A percentile compares a stretch with the other conserved stretches of the same genome.
These are phyloP conservation scores for Angomonas ambiguus DNA, from an alignment of 208 protist genomes.

Conservation along the genomic window DNA sequence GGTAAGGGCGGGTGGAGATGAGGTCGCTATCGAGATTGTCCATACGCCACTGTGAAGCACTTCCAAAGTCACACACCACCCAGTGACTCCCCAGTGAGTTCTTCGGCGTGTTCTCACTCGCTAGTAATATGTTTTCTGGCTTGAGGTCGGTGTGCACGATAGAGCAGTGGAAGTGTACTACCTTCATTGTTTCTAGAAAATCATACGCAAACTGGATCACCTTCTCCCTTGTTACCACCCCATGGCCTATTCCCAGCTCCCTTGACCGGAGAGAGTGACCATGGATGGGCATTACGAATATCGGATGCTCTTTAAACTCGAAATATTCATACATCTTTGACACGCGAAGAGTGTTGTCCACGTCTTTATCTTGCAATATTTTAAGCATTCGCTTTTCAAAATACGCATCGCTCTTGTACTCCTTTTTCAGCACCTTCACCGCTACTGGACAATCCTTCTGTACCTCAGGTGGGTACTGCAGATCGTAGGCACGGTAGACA, in stretches of 20 bases:
- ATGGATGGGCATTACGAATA: slow-evolving; percentile 82
- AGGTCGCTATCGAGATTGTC: slow-evolving; percentile 70
- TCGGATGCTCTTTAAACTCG: slow-evolving; percentile 56
- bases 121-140: slow-evolving; percentile 95
- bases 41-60: slow-evolving; percentile 65
- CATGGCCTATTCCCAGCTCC: slow-evolving; percentile 55
- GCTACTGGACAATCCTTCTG: slow-evolving; percentile 33
- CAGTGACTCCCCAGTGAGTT: slow-evolving; percentile 51
- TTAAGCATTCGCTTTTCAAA: slow-evolving; percentile 81
- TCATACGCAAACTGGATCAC: slow-evolving; percentile 58
- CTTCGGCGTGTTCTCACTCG: slow-evolving; percentile 41
- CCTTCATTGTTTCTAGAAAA: slow-evolving; percentile 70
- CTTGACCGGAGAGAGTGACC: slow-evolving; percentile 64
- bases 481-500: slow-evolving; percentile 65
- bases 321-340: slow-evolving; percentile 75
- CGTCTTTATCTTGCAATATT: slow-evolving; percentile 45
- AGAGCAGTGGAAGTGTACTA: slow-evolving; percentile 72
- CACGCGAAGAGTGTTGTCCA: slow-evolving; percentile 24
- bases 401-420: slow-evolving; percentile 71
- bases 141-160: slow-evolving; percentile 97
- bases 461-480: slow-evolving; percentile 11
- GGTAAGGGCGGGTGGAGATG: slow-evolving; percentile 89
- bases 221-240: slow-evolving; percentile 47
- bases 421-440: slow-evolving; percentile 79
- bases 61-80: slow-evolving; percentile 89